Evolutionary conservation across 306 rosid genomes (phyloP), one percentile per base, ranked within the genome.

Genomic region (Abrus pulchellus): DNA sequence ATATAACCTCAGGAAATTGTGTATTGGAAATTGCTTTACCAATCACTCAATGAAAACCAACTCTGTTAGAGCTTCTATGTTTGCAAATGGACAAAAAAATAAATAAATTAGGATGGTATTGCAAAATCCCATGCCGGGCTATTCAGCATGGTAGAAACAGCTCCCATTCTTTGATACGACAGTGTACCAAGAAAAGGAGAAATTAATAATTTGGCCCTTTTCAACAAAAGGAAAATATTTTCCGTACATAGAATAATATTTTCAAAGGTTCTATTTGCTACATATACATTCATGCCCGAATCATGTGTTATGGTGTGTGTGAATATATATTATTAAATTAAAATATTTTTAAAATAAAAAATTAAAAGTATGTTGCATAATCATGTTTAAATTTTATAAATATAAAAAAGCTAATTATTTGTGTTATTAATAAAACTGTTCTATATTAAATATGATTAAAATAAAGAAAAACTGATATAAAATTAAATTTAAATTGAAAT

Each of bases 91-190:
- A 47, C 30, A 59, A 2, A 36, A 53, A 30, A 29, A 33, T 0
- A 36, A 53, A 30, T 29, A 33, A 47, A 7, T 47, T 7, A 45
- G 4, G 65, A 50, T 65, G 55, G 6, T 29, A 13, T 40, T n/a
- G 33, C 65, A 77, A 76, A 76, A 64, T 20, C 13, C 36, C 43
- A 40, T 34, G 74, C 32, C 14, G 11, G 9, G 29, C 28, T 14
- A 48, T 34, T 48, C 72, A 61, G 60, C 20, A 30, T 34, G 11
- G 45, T 32, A 47, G 61, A 63, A 33, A 62, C 41, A 49, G n/a
- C 50, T 76, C 20, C 47, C 52, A 27, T 64, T 20, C 55, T 59
- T n/a, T 1, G 9, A 6, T 14, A 5, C 14, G 36, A 53, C 8
- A 44, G 11, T 7, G 7, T 49, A 13, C 2, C 3, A 30, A 30